Evolutionary conservation across 2,329 filamentous ascomycete genomes (phyloP).

Genomic region (Emmonsia crescens): DNA sequence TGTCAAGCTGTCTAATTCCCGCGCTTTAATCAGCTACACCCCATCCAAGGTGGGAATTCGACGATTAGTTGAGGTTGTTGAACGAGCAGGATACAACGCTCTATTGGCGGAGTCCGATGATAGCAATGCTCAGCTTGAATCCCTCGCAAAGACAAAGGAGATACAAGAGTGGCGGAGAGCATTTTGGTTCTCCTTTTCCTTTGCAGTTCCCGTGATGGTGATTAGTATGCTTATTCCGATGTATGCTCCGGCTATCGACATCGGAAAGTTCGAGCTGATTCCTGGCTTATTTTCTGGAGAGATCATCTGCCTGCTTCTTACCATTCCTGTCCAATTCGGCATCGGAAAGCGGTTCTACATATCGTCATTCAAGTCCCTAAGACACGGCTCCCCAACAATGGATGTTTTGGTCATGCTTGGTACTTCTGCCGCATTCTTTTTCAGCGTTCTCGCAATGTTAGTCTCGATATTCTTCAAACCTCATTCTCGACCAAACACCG

Average conservation of each 20-base stretch:
- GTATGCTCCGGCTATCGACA: constrained; percentile 63
- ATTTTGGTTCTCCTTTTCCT: constrained; percentile 64
- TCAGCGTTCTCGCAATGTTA: constrained; percentile 77
- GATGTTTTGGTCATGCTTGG: constrained; percentile 90
- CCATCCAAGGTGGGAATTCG: constrained; percentile 65
- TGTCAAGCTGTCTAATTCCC: constrained; percentile 61
- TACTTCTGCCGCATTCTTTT: constrained; percentile 92
- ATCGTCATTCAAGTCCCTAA: constrained; percentile 86
- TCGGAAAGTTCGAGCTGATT: constrained; percentile 55
- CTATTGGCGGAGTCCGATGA: constrained; percentile 84
- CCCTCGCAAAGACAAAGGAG: constrained; percentile 88
- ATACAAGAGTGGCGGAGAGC: constrained; percentile 85
- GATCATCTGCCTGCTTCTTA: constrained; percentile 69
- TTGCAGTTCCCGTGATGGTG: constrained; percentile 82
- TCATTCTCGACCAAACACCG: constrained; percentile 70
- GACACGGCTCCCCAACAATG: constrained; percentile 90
- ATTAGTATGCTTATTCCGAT: constrained; percentile 93
- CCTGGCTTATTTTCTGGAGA: constrained; percentile 82
- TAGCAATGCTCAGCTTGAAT: constrained; percentile 93
- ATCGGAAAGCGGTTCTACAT: constrained; percentile 90
- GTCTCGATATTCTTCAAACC: constrained; percentile 66
- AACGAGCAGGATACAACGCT: constrained; percentile 76
- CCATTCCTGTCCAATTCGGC: constrained; percentile 90
- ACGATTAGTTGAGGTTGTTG: constrained; percentile 68
- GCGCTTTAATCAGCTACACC: constrained; percentile 63